Base-by-base conservation (phyloP, 2,329 filamentous ascomycete species). In the Aspergillus quadricinctus region DNA sequence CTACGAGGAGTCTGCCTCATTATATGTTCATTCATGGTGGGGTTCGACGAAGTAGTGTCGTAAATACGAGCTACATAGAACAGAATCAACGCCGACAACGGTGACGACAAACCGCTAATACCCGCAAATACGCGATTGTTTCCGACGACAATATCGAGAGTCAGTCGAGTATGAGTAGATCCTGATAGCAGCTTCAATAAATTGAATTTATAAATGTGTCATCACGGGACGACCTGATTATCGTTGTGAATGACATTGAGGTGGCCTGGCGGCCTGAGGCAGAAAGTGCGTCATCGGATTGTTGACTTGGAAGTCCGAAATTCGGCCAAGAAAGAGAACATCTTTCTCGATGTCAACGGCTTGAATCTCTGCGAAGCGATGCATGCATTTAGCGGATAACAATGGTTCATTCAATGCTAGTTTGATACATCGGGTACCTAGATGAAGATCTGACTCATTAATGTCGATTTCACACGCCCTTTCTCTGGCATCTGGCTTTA, bases 401-500 rank as follows among this genome's bases (percentile, higher is more conserved):
- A 25, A 25, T 46, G 11, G 21, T 19, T 27, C 7, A 46, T 14
- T 8, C 21, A 46, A 27, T 46, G 6, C 21, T 25, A 27, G 9
- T 1, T 17, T 14, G 19, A 43, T 43, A 17, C 10, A 1, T 21
- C 7, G 19, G 40, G 9, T 9, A n/a, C 40, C 21, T 46, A n/a
- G 6, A 27, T 11, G 43, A 14, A 25, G 3, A 21, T 46, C 35
- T 31, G 48, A 48, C 10, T 14, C 21, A n/a, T n/a, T 54, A 28
- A 14, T 54, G 52, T 31, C 48, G 50, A 51, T 50, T 48, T 48
- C 57, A 53, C 58, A 57, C 65, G 66, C 66, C 67, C 64, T 69
- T 41, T 59, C 49, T 54, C 55, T 67, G 63, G 63, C 66, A 68
- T 57, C 46, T 52, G 50, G 45, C 48, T 60, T 62, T 71, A 61